Evolutionary conservation across 148 eudicot species (phyloP), one percentile per base, ranked within the genome.

Genomic region (Amaranthus cruentus): DNA sequence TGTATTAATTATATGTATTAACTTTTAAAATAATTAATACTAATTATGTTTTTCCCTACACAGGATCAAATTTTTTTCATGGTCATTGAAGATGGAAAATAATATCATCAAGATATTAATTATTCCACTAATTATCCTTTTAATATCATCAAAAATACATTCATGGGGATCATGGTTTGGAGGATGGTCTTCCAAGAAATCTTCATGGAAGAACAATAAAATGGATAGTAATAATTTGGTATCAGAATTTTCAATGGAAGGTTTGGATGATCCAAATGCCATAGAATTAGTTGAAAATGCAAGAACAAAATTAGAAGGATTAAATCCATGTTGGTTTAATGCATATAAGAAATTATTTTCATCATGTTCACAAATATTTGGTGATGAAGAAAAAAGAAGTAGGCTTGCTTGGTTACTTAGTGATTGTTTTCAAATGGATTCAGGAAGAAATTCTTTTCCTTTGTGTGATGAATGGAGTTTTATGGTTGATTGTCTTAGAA

Each of bases 321-420:
- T 84, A 0, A 81, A 82, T 73, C 85, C 86, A 1, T 90, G 98
- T 66, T 86, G 88, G 90, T 83, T 85, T 59, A 75, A 66, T 38
- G 94, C 98, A n/a, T 90, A 93, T 58, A 80, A 82, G 55, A 84
- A 68, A 38, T 62, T 90, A 10, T 83, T 89, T 52, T 77, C 87
- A 2, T 85, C 89, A 13, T 93, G 98, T 14, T 77, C 90, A 5
- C 87, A 88, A 77, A 87, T 86, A 66, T 81, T 87, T 11, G 94
- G 94, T 0, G 89, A 76, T 18, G 90, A 89, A 55, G 94, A 93
- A 65, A 80, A 72, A 69, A 75, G 87, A 74, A 73, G 86, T 4
- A 80, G 94, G 50, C 81, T 93, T 14, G 92, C 98, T 81, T 93
- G 96, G 96, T 81, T 84, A 81, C 89, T 93, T 4, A 87, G 85